Base-by-base conservation (phyloP, 2,329 filamentous ascomycete genomes). In the Verticillium albo-atrum region DNA sequence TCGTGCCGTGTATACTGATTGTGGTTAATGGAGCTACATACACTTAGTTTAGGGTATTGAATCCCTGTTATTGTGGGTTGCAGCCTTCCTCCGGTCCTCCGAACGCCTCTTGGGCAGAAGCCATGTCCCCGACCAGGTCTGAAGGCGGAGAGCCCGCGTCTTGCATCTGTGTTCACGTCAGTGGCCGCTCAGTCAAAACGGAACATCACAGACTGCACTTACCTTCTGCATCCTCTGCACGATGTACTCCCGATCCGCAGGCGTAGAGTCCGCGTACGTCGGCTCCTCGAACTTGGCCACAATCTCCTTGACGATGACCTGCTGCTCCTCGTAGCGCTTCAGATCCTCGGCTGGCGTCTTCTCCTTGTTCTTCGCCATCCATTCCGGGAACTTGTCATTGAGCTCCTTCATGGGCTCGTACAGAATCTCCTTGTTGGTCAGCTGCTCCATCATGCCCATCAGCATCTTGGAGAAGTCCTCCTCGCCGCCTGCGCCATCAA, bases 351-450 rank as follows among this genome's bases (percentile, higher is more conserved):
- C 75, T 2, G 87, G 76, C 56, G 86, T 87, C 26, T 79, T 86
- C 47, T 77, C 82, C 66, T 81, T 80, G 72, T 97, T 94, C 75
- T 90, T 89, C 68, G 84, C 83, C 72, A 99, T 82, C 94, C 95
- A 99, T 2, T 77, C 86, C 0, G 93, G 94, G 70, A 95, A 99
- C 75, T 97, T 98, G 57, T 91, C 89, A 72, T 96, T 79, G 54
- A 99, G 79, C 76, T 99, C 95, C 79, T 97, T 97, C 92, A 99
- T 97, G 2, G 95, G 95, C 77, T 99, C 94, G 72, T 98, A 98
- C 56, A 99, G 77, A 63, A 99, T 97, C 67, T 98, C 95, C 79
- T 97, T 98, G 75, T 96, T 97, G 3, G 95, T 98, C 63, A 99
- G 82, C 74, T 99, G 93, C 77, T 98, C 92, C 94, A 99, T 98